Evolutionary conservation across 2,329 filamentous ascomycete species (phyloP), one percentile per base, ranked within the genome.

Genomic region (Colletotrichum chrysophilum): DNA sequence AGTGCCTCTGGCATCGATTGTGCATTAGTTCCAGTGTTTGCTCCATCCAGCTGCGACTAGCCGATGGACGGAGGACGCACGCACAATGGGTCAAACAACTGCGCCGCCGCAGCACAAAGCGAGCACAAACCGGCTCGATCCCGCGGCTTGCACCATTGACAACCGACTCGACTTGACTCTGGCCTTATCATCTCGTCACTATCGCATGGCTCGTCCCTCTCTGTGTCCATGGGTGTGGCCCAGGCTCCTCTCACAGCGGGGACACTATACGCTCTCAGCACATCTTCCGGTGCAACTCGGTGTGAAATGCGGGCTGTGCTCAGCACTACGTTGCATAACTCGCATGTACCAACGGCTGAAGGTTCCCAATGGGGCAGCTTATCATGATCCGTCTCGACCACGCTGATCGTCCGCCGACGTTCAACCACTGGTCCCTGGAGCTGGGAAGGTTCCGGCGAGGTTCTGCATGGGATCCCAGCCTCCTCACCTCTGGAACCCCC

Each of bases 261-360:
- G 62, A 56, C 58, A 55, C 18, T 36, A 58, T 64, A 64, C 74
- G n/a, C 58, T 66, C 60, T 61, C 65, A 76, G 74, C 65, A 76
- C 43, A 72, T 65, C 64, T 65, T 68, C 74, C 70, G 70, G 58
- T 65, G 70, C 43, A 64, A 62, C 52, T 70, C 69, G 70, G 48
- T 61, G 62, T 76, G 43, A 38, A 69, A 64, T 58, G 43, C 70
- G 66, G 73, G 74, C 75, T 70, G 34, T 77, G 75, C 65, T 66
- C 26, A 64, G 71, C 69, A 76, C 65, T 72, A 68, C 61, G 62
- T 73, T 75, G 76, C 75, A 78, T 77, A 78, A 78, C 66, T 69
- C 28, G 58, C 60, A 65, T 76, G 71, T 62, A 66, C 66, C 43
- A 70, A 30, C 71, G 55, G 69, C 52, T 56, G n/a, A 69, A 61